Conservation (phyloP, 2,329 filamentous ascomycete genomes). For the Gnomoniopsis smithogilvyi region DNA sequence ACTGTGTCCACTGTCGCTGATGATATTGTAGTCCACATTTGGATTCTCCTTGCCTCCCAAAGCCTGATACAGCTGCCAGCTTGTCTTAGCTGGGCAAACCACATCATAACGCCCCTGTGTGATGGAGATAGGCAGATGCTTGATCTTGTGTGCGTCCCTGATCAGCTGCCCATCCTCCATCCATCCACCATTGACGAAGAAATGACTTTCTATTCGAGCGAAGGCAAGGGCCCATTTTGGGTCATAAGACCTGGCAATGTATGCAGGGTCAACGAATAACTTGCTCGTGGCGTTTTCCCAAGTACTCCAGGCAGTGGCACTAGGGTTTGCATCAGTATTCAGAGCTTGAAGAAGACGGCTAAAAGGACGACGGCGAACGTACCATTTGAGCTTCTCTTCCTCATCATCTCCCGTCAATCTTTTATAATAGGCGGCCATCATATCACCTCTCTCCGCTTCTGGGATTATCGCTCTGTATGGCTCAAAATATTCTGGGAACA, state of each 20-base stretch:
- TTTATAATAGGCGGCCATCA: constrained; percentile 36
- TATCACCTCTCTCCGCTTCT: constrained; percentile 33
- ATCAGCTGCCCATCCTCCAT: constrained; percentile 38
- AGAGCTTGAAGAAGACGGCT: background rate
- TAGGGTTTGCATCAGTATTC: constrained; percentile 6
- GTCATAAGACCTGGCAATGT: constrained; percentile 24
- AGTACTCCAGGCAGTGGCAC: constrained; percentile 25
- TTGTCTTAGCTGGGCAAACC: constrained; percentile 39
- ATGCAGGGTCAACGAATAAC: constrained; percentile 24
- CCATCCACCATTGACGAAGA: constrained; percentile 38
- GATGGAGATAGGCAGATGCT: constrained; percentile 30
- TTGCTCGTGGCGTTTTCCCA: constrained; percentile 27
- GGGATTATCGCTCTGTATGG: constrained; percentile 33
- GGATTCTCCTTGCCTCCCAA: constrained; percentile 26
- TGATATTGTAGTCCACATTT: constrained; percentile 25
- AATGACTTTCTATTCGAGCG: constrained; percentile 40
- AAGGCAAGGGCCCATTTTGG: constrained; percentile 31
- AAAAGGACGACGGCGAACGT: background rate
- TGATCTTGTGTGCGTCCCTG: constrained; percentile 25
- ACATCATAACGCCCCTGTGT: constrained; percentile 44
- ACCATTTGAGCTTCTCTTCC: constrained; percentile 27
- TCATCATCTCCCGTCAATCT: constrained; percentile 33
- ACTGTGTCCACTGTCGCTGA: constrained; percentile 25
- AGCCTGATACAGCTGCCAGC: constrained; percentile 39
- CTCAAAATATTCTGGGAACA: constrained; percentile 38